Percentiles rank a stretch among this genome's conserved stretches.
Evolutionary conservation across 441 rosid species (phyloP).

Genomic region (Euphorbia celastroides): DNA sequence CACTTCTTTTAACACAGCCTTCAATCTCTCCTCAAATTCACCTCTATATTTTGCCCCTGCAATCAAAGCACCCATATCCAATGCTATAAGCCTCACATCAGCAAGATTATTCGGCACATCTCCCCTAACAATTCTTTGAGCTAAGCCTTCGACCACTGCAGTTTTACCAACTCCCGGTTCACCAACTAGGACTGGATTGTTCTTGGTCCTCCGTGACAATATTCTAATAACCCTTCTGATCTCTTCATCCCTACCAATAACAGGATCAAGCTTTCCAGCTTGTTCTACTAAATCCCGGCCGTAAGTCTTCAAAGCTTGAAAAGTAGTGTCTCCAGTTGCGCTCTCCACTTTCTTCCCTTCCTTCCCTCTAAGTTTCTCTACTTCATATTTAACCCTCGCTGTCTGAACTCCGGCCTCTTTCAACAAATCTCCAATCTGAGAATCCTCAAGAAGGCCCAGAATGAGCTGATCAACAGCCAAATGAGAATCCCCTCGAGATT

Average conservation of each 20-base stretch:
- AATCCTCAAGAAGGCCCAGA: slow-evolving; percentile 82
- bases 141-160: slow-evolving; percentile 90
- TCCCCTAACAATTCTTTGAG: slow-evolving; percentile 84
- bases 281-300: slow-evolving; percentile 89
- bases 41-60: slow-evolving; percentile 91
- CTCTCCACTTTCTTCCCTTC: slow-evolving; percentile 92
- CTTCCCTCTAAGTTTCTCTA: slow-evolving; percentile 86
- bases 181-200: slow-evolving; percentile 89
- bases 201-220: slow-evolving; percentile 76
- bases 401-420: slow-evolving; percentile 63
- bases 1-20: slow-evolving; percentile 82
- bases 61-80: slow-evolving; percentile 85
- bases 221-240: slow-evolving; percentile 77
- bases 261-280: slow-evolving; percentile 95
- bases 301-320: slow-evolving; percentile 81
- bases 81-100: slow-evolving; percentile 78
- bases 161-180: slow-evolving; percentile 97
- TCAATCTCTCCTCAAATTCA: slow-evolving; percentile 76
- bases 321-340: slow-evolving; percentile 70
- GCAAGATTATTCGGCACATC: slow-evolving; percentile 85
- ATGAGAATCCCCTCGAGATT: slow-evolving; percentile 63
- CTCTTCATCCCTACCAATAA: slow-evolving; percentile 85
- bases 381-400: slow-evolving; percentile 57
- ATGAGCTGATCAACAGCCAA: slow-evolving; percentile 82
- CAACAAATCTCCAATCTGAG: slow-evolving; percentile 64